These are phyloP conservation scores for Apium graveolens DNA, from an alignment of 129 eudicot species.

Conservation along the genomic window DNA sequence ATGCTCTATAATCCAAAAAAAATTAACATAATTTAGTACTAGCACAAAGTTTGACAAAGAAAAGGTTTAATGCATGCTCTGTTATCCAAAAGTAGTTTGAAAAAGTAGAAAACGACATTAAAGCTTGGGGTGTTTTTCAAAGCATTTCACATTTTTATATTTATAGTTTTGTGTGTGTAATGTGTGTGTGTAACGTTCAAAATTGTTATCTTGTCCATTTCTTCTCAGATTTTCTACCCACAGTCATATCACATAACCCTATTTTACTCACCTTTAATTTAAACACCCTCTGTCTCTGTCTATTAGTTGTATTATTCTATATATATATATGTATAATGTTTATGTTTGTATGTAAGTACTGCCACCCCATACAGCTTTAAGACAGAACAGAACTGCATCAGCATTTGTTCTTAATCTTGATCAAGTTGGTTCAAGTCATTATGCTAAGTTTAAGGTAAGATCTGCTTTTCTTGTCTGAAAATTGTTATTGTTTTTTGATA, in stretches of 20 bases:
- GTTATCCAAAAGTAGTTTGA: not conserved
- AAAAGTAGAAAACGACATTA: conserved; percentile 1
- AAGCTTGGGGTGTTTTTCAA: not conserved
- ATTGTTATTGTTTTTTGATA: not conserved
- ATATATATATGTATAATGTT: conserved; percentile 5
- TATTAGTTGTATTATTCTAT: not conserved
- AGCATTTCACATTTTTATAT: not conserved
- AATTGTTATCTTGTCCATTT: conserved; percentile 1
- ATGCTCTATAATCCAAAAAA: not conserved
- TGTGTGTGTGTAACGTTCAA: not conserved
- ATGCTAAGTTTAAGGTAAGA: not conserved
- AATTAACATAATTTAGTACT: not conserved
- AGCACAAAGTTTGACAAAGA: conserved; percentile 4
- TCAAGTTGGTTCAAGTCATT: not conserved
- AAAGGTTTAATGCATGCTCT: not conserved
- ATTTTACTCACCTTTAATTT: conserved; percentile 20
- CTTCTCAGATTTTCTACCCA: not conserved
- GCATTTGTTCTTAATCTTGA: not conserved
- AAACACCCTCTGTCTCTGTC: conserved; percentile 25
- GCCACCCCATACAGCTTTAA: conserved; percentile 23
- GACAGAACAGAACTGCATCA: conserved; percentile 2
- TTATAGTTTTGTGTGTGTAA: too few relatives aligned
- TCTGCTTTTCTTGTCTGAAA: not conserved
- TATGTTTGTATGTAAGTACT: not conserved
- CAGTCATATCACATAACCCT: conserved; percentile 20